phyloP scores from a whole-genome alignment of 495 filamentous ascomycete species.

The Xylaria grammica region DNA sequence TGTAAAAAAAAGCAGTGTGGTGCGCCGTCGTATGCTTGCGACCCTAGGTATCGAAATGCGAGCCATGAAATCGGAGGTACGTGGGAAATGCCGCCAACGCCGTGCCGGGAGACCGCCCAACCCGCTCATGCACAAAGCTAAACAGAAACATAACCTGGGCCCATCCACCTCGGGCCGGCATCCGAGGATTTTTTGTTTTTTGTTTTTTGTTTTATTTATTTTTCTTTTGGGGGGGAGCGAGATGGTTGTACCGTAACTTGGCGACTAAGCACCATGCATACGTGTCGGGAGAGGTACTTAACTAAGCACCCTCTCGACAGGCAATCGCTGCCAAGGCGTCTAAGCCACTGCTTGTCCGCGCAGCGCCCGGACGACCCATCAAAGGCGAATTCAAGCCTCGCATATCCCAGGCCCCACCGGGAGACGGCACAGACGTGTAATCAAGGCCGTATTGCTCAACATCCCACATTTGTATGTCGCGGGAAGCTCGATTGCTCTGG shows the following conservation, averaged over 20 bases:
- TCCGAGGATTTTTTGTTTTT: background rate
- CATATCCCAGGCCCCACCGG: constrained; percentile 49
- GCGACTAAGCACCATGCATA: background rate
- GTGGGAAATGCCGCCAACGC: constrained; percentile 31
- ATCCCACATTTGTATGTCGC: constrained; percentile 41
- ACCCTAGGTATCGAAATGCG: constrained; percentile 39
- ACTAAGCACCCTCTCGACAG: constrained; percentile 43
- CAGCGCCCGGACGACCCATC: constrained; percentile 40
- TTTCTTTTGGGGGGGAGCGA: background rate
- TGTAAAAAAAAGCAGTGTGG: constrained; percentile 28
- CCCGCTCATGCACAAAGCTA: constrained; percentile 1
- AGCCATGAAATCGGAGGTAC: constrained; percentile 25
- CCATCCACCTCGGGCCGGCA: background rate
- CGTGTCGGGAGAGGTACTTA: background rate
- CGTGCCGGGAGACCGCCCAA: constrained; percentile 18
- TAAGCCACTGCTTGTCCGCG: constrained; percentile 44
- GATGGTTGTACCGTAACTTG: background rate
- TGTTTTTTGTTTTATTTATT: background rate
- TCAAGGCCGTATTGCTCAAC: constrained; percentile 31
- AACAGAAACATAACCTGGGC: background rate
- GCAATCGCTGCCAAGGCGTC: constrained; percentile 50
- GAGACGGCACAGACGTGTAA: constrained; percentile 34
- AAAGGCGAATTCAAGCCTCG: constrained; percentile 46
- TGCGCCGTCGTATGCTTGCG: constrained; percentile 41
- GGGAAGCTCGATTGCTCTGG: constrained; percentile 28